Base-by-base conservation (phyloP, 441 rosid species). In the Syzygium syzygioides region DNA sequence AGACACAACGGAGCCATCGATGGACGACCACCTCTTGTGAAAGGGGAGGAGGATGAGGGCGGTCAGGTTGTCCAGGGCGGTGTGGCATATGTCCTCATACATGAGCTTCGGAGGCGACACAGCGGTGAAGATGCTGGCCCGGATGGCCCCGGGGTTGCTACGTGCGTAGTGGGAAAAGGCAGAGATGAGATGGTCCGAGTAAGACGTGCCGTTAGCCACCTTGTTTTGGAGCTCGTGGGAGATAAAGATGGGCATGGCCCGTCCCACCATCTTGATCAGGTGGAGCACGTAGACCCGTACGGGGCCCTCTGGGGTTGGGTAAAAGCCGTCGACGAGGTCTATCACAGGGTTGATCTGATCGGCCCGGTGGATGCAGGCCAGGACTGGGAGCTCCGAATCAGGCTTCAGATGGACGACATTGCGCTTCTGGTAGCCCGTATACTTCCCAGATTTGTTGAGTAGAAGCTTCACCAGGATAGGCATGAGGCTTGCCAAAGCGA, bases 11-110 rank as follows among this genome's bases (percentile, higher is more conserved):
- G 91, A 20, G 55, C 87, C 88, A 41, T 92, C 91, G 64, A 32
- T 62, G 56, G 45, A 56, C 12, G 85, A 90, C 92, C 94, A 91
- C 88, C 88, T 93, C 89, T 90, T 92, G 41, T 93, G 95, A 85
- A 92, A 91, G 45, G 96, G 94, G 84, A 94, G 83, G 56, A 93
- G 41, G 53, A 92, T 89, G 12, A 93, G 62, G 5, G 93, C 88
- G n/a, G 87, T 88, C 6, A 53, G 85, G 86, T 91, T 89, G 84
- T 93, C 93, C 23, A 88, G 89, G 11, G 94, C 93, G 15, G 93
- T 88, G 86, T 90, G 88, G 84, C 94, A 93, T 10, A 94, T 88
- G 88, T 93, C 93, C 53, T 93, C 93, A 7, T 93, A 93, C 94
- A 94, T 93, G 56, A 92, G 62, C 48, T 80, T 89, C 17, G 89